A percentile compares a stretch with the other conserved stretches of the same genome.
Conservation (phyloP, 2,329 filamentous ascomycete genomes). For the Pseudogymnoascus sp. region DNA sequence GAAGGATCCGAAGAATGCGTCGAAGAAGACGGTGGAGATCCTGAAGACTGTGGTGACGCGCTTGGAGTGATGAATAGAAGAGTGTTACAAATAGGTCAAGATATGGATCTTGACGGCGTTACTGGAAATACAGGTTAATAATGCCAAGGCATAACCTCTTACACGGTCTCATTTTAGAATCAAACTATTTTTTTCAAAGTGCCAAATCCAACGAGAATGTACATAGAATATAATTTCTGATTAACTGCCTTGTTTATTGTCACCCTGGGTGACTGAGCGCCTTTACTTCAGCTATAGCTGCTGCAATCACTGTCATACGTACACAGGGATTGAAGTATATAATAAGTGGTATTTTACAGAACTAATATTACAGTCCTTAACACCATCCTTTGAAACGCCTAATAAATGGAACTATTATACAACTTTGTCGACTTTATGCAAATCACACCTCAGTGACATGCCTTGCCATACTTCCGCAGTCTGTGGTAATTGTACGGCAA, state of each 20-base stretch:
- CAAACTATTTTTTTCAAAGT: background rate
- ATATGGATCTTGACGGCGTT: background rate
- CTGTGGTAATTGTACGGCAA: constrained; percentile 48
- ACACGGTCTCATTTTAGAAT: background rate
- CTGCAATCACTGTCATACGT: too few species aligned
- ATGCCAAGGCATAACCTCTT: background rate
- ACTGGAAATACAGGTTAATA: background rate
- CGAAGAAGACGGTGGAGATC: constrained; percentile 70
- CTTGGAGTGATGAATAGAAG: constrained; percentile 21
- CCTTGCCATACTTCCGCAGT: constrained; percentile 41
- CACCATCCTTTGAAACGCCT: background rate
- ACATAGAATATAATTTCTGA: background rate
- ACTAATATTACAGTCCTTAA: background rate
- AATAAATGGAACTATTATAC: background rate
- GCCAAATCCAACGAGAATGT: background rate
- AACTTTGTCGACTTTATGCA: background rate
- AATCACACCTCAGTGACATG: constrained; percentile 34
- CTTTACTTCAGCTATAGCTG: too few species aligned
- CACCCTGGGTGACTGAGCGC: background rate
- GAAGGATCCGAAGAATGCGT: constrained; percentile 78
- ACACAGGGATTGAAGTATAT: too few species aligned
- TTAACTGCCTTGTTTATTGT: background rate
- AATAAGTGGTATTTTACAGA: background rate
- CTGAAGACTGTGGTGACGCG: constrained; percentile 65
- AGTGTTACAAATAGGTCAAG: background rate